Percentiles rank a stretch among this genome's conserved stretches.
These are phyloP conservation scores for Paraleonurus japonicus DNA, from an alignment of 257 asterid genomes.

Conservation along the genomic window DNA sequence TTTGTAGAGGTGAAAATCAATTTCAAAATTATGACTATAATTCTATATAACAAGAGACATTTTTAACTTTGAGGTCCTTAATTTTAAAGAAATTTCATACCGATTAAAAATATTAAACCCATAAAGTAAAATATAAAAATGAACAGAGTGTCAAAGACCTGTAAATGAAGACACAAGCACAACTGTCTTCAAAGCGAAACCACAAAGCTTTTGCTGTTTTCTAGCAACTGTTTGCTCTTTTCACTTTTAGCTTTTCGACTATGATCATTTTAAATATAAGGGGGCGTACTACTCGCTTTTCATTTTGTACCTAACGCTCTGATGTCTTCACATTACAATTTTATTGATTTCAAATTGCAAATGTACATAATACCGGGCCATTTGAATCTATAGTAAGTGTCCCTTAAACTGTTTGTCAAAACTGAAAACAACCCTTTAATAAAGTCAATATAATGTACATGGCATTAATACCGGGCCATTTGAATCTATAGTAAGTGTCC, in stretches of 20 bases:
- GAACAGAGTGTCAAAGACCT: background rate
- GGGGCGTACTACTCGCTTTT: background rate
- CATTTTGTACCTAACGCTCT: background rate
- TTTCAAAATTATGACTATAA: too few species aligned
- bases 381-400: background rate
- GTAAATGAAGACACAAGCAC: constrained; percentile 20
- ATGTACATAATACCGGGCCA: too few species aligned
- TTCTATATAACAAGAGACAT: too few species aligned
- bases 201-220: constrained; percentile 21
- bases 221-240: constrained; percentile 13
- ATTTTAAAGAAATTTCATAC: background rate
- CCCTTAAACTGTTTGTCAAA: background rate
- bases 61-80: too few species aligned
- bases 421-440: background rate
- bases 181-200: constrained; percentile 12
- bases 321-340: background rate
- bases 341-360: background rate
- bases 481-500: background rate
- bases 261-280: background rate
- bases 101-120: background rate
- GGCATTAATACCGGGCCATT: too few species aligned
- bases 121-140: background rate
- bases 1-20: too few species aligned
- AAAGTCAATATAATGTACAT: too few species aligned
- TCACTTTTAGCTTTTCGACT: background rate